Conservation (phyloP, 176 grass and related monocot species). For the Oryza meyeriana region DNA sequence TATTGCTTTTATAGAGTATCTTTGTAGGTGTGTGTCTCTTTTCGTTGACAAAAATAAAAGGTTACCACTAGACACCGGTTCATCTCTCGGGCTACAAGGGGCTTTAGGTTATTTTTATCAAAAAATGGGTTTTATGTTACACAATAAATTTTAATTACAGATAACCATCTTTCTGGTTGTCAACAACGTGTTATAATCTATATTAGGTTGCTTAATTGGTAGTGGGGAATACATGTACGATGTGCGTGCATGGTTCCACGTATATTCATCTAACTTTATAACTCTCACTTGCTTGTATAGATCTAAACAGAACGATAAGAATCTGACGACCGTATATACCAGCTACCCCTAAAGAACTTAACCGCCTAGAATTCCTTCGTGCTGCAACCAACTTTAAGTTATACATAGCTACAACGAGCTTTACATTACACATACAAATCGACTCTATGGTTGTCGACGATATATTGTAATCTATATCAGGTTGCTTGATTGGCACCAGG, state of each 20-base stretch:
- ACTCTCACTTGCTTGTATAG: not conserved
- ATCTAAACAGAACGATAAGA: constrained; percentile 6
- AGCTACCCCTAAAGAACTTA: not conserved
- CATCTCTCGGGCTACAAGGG: no score
- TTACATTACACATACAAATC: not conserved
- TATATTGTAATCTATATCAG: not conserved
- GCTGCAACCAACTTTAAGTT: no score
- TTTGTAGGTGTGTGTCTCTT: not conserved
- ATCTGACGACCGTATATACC: not conserved
- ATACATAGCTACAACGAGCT: no score
- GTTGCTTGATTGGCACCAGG: not conserved
- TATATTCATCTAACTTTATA: not conserved
- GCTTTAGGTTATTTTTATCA: no score
- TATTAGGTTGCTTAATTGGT: not conserved
- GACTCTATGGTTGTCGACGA: no score
- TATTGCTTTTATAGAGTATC: not conserved
- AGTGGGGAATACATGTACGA: not conserved
- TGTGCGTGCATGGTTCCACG: not conserved
- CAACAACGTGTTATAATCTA: not conserved
- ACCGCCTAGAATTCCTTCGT: no score
- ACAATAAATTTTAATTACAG: no score
- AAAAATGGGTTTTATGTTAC: no score
- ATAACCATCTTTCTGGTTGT: no score
- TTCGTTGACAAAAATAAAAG: not conserved
- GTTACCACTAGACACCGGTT: not conserved